These are phyloP conservation scores for Paramyrothecium sp. DNA, from an alignment of 2,329 filamentous ascomycete species.

Conservation along the genomic window DNA sequence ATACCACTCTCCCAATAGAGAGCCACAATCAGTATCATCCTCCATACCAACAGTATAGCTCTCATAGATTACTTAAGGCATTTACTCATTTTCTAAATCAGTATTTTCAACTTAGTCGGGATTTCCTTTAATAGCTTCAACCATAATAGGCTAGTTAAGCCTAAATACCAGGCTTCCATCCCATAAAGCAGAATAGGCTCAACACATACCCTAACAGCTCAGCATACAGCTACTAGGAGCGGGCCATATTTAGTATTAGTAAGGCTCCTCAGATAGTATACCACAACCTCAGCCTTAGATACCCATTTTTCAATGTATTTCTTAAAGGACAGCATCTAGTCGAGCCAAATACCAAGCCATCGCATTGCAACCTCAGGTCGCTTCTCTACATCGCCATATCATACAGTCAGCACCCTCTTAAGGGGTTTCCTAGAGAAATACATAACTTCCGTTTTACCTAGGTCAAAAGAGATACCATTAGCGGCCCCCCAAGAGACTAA, in stretches of 20 bases:
- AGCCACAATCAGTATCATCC: conserved; percentile 4
- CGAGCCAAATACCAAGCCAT: conserved; percentile 7
- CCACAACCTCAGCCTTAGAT: conserved; percentile 1
- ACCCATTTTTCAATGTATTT: conserved; percentile 4
- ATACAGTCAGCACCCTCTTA: background rate
- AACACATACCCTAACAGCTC: conserved; percentile 9
- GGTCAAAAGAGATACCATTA: conserved; percentile 16
- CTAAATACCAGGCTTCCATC: conserved; percentile 8
- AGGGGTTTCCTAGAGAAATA: conserved; percentile 11
- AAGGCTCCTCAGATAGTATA: conserved; percentile 4
- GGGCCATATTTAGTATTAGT: conserved; percentile 5
- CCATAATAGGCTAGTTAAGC: conserved; percentile 5
- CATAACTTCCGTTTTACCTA: conserved; percentile 17
- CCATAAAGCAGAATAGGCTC: conserved; percentile 10
- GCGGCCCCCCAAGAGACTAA: conserved; percentile 11
- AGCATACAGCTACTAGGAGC: conserved; percentile 2
- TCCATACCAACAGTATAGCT: conserved; percentile 10
- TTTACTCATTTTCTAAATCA: conserved; percentile 7
- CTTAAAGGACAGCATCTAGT: conserved; percentile 5
- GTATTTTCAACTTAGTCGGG: conserved; percentile 2
- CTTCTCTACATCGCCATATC: conserved; percentile 2
- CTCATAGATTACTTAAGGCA: conserved; percentile 4
- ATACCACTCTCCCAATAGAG: conserved; percentile 10
- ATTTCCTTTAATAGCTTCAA: conserved; percentile 3
- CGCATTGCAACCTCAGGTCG: conserved; percentile 2